Conservation (phyloP, 2,329 filamentous ascomycete species). For the Colletotrichum tanaceti region DNA sequence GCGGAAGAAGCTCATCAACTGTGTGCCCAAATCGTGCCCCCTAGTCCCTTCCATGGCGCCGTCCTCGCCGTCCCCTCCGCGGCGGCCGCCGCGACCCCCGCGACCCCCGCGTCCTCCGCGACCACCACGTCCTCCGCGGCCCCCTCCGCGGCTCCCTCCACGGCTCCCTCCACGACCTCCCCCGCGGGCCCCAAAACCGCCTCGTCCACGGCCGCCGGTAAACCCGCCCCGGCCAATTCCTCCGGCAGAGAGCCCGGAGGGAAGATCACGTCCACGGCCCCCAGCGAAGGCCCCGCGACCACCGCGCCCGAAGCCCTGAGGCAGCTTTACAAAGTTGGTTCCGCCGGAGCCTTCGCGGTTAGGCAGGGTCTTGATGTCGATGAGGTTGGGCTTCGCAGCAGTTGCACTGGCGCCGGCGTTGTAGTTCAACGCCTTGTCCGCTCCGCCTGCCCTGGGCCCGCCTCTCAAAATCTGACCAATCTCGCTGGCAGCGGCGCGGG, state of each 20-base stretch:
- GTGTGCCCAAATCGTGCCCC: slow-evolving; percentile 36
- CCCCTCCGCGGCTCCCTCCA: slow-evolving; percentile 32
- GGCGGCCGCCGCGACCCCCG: slow-evolving; percentile 30
- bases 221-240: slow-evolving; percentile 7
- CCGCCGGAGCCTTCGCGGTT: slow-evolving; percentile 38
- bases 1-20: slow-evolving; percentile 35
- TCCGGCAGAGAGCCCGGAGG: slow-evolving; percentile 3
- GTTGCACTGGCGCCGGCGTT: slow-evolving; percentile 16
- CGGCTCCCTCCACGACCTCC: slow-evolving; percentile 43
- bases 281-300: not conserved
- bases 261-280: not conserved
- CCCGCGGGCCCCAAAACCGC: slow-evolving; percentile 26
- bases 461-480: slow-evolving; percentile 48
- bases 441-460: slow-evolving; percentile 4
- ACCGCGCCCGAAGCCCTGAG: slow-evolving; percentile 30
- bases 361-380: slow-evolving; percentile 54
- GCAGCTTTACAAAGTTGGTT: slow-evolving; percentile 34
- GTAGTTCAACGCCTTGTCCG: slow-evolving; percentile 32
- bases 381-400: slow-evolving; percentile 48
- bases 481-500: slow-evolving; percentile 50
- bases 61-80: slow-evolving; percentile 38
- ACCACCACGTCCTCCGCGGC: slow-evolving; percentile 41
- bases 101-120: slow-evolving; percentile 31
- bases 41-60: slow-evolving; percentile 38
- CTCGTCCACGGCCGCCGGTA: slow-evolving; percentile 30